A percentile compares a stretch with the other conserved stretches of the same genome.
Evolutionary conservation across 306 rosid species (phyloP).

Genomic region (Morella rubra): DNA sequence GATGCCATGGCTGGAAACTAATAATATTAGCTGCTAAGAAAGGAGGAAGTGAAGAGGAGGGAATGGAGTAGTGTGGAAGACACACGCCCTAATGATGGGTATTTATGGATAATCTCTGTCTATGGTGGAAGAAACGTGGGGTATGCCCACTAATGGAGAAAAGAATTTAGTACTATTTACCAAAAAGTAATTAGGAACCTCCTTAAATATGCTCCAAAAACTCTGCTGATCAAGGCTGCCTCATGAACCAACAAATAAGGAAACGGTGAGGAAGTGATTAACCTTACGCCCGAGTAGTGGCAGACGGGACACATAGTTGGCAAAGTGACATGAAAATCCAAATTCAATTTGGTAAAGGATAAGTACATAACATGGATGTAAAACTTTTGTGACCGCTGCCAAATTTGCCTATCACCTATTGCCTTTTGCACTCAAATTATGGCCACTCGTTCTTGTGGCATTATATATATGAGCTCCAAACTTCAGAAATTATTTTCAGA

Average conservation of each 20-base stretch:
- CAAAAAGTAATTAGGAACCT: not conserved
- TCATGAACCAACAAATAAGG: not conserved
- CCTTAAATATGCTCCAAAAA: not conserved
- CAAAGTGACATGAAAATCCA: too few relatives aligned
- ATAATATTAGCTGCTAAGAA: not conserved
- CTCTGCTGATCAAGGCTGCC: not conserved
- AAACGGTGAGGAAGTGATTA: too few relatives aligned
- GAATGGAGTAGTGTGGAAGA: slow-evolving; percentile 58
- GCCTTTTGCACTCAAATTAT: too few relatives aligned
- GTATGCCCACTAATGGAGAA: slow-evolving; percentile 41
- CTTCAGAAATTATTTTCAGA: too few relatives aligned
- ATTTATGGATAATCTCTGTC: slow-evolving; percentile 54
- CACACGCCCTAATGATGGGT: slow-evolving; percentile 67
- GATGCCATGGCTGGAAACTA: slow-evolving; percentile 36
- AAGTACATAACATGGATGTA: too few relatives aligned
- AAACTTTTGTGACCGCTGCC: too few relatives aligned
- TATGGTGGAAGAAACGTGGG: slow-evolving; percentile 50
- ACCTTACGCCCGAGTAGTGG: not conserved
- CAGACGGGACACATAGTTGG: not conserved
- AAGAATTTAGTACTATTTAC: not conserved
- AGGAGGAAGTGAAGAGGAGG: not conserved
- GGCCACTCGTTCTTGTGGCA: too few relatives aligned
- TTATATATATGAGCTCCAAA: too few relatives aligned
- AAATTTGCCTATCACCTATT: too few relatives aligned
- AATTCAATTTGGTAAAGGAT: too few relatives aligned